These are phyloP conservation scores for Pulveroboletus ravenelii DNA, from an alignment of 768 basidiomycete species.

Conservation along the genomic window DNA sequence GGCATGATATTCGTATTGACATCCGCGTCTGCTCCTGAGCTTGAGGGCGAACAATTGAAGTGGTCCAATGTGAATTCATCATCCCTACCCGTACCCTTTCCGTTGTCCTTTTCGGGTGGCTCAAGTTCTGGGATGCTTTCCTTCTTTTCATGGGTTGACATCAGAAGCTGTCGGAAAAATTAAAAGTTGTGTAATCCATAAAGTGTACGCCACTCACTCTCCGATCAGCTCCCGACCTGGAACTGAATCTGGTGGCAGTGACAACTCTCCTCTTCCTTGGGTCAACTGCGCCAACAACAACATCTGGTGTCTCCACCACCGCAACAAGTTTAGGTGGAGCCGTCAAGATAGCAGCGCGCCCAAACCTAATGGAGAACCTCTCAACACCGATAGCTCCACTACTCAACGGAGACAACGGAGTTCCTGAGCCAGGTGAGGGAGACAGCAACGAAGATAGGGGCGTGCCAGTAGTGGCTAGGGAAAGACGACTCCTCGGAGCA, in stretches of 20 bases:
- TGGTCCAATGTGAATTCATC: conserved; percentile 9
- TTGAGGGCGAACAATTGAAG: conserved; percentile 9
- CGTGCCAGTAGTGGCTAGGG: conserved; percentile 38
- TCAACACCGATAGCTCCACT: conserved; percentile 22
- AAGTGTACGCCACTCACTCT: conserved; percentile 47
- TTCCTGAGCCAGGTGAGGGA: conserved; percentile 31
- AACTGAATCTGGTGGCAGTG: conserved; percentile 84
- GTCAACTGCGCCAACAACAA: conserved; percentile 87
- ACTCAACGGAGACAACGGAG: conserved; percentile 28
- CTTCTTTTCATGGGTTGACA: conserved; percentile 75
- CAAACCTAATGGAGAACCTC: conserved; percentile 48
- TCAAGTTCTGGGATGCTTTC: conserved; percentile 25
- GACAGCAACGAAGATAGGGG: conserved; percentile 33
- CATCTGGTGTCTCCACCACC: conserved; percentile 81
- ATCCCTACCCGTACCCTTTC: background rate
- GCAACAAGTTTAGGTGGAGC: conserved; percentile 82
- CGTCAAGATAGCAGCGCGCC: conserved; percentile 71
- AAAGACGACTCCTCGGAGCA: conserved; percentile 42
- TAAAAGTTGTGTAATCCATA: background rate
- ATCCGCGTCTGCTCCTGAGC: conserved; percentile 43
- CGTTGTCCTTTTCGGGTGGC: conserved; percentile 20
- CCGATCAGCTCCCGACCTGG: conserved; percentile 74
- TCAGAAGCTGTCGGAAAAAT: conserved; percentile 53
- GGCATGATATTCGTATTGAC: conserved; percentile 63
- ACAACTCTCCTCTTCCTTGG: conserved; percentile 78